These are phyloP conservation scores for Cokeromyces recurvatus DNA, from an alignment of 371 early-diverging fungal species.

Conservation along the genomic window DNA sequence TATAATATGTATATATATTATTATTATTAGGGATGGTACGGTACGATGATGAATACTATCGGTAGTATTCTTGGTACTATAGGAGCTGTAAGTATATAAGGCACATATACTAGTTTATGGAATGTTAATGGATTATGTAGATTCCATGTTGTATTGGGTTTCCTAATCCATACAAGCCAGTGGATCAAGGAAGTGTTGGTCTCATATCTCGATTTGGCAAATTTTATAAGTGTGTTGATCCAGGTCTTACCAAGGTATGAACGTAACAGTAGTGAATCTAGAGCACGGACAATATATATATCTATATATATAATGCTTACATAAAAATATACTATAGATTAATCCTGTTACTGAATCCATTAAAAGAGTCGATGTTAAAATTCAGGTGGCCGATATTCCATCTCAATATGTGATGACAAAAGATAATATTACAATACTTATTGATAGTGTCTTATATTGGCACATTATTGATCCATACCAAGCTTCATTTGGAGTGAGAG, in stretches of 20 bases:
- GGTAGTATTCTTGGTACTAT: slow-evolving; percentile 39
- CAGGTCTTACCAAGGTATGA: slow-evolving; percentile 73
- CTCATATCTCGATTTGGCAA: slow-evolving; percentile 78
- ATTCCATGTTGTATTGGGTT: slow-evolving; percentile 50
- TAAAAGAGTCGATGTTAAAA: slow-evolving; percentile 65
- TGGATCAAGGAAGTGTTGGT: slow-evolving; percentile 72
- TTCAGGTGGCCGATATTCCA: slow-evolving; percentile 72
- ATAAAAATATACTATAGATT: slow-evolving; percentile 18
- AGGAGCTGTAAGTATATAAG: slow-evolving; percentile 35
- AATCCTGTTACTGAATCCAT: slow-evolving; percentile 74
- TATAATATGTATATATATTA: no score
- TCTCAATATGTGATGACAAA: slow-evolving; percentile 85
- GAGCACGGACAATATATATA: no score
- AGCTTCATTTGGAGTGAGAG: slow-evolving; percentile 68
- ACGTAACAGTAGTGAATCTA: neutral
- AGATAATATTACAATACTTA: slow-evolving; percentile 77
- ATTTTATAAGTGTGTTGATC: slow-evolving; percentile 86
- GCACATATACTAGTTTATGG: neutral
- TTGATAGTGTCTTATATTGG: slow-evolving; percentile 89
- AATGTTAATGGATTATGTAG: slow-evolving; percentile 9
- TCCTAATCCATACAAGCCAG: slow-evolving; percentile 73
- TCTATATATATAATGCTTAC: no score
- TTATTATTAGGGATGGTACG: slow-evolving; percentile 33
- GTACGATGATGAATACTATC: slow-evolving; percentile 47
- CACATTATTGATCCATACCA: slow-evolving; percentile 78